phyloP scores from a whole-genome alignment of 225 moss, liverwort and hornwort genomes.

The Sphagnum contortum region DNA sequence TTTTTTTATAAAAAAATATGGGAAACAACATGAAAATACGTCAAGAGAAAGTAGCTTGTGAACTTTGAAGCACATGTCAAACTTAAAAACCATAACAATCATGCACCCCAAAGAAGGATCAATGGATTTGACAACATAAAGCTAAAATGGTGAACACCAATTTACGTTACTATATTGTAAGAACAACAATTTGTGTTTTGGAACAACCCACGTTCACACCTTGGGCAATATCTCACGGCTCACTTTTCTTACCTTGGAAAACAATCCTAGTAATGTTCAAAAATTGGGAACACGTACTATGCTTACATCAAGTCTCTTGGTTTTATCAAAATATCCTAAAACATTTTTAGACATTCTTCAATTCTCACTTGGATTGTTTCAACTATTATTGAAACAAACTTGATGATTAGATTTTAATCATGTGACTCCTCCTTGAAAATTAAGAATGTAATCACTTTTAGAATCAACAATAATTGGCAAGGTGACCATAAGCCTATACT shows the following conservation, averaged over 20 bases:
- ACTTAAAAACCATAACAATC: constrained; percentile 75
- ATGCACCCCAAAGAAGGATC: constrained; percentile 62
- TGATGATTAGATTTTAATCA: constrained; percentile 62
- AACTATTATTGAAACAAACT: constrained; percentile 54
- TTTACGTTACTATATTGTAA: constrained; percentile 83
- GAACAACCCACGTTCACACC: constrained; percentile 64
- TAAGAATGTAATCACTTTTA: not conserved
- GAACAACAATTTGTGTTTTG: constrained; percentile 61
- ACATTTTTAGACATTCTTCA: constrained; percentile 44
- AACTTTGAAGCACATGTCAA: constrained; percentile 81
- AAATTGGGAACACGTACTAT: constrained; percentile 82
- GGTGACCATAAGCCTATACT: too few relatives aligned
- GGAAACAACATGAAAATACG: too few relatives aligned
- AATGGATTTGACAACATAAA: constrained; percentile 64
- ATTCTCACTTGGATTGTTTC: constrained; percentile 59
- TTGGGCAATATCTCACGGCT: constrained; percentile 57
- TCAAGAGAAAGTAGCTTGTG: not conserved
- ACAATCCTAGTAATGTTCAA: constrained; percentile 76
- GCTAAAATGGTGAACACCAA: constrained; percentile 87
- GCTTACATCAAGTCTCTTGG: constrained; percentile 90
- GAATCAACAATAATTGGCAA: not conserved
- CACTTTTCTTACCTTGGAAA: constrained; percentile 69
- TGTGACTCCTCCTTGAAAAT: constrained; percentile 54
- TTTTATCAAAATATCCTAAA: constrained; percentile 67
- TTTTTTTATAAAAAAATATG: too few relatives aligned